Evolutionary conservation across 768 basidiomycete species (phyloP).

Genomic region (Harrya chromipes): DNA sequence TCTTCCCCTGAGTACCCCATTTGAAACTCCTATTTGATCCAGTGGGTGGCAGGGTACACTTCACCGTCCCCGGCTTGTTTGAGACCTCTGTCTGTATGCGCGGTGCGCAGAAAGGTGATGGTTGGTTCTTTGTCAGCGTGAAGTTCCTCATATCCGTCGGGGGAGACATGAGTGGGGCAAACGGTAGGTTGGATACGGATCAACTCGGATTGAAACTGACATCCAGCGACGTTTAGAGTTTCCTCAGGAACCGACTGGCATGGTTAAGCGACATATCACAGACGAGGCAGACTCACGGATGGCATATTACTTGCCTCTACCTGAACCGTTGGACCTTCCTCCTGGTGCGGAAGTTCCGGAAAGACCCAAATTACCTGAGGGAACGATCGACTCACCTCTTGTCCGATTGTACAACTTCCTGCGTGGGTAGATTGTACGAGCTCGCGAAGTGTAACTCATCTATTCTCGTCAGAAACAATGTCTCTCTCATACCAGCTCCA

Average conservation of each 20-base stretch:
- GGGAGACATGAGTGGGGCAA: constrained; percentile 67
- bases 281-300: constrained; percentile 72
- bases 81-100: constrained; percentile 70
- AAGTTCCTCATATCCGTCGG: constrained; percentile 73
- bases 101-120: constrained; percentile 64
- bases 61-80: constrained; percentile 70
- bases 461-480: constrained; percentile 66
- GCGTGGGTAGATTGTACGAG: constrained; percentile 49
- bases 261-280: constrained; percentile 63
- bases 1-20: constrained; percentile 10
- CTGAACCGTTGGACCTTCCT: constrained; percentile 39
- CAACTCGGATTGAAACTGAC: not conserved
- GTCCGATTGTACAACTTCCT: constrained; percentile 85
- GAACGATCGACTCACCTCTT: constrained; percentile 76
- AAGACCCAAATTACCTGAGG: constrained; percentile 50
- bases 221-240: constrained; percentile 49
- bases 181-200: constrained; percentile 44
- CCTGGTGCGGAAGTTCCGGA: constrained; percentile 42
- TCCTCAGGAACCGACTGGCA: constrained; percentile 61
- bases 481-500: constrained; percentile 91
- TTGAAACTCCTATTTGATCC: constrained; percentile 20
- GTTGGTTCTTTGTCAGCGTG: constrained; percentile 84
- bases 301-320: constrained; percentile 56
- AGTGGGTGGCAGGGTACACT: constrained; percentile 80
- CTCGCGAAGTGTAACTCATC: not conserved